Evolutionary conservation across 495 filamentous ascomycete species (phyloP).

Genomic region (Podospora pseudopauciseta): DNA sequence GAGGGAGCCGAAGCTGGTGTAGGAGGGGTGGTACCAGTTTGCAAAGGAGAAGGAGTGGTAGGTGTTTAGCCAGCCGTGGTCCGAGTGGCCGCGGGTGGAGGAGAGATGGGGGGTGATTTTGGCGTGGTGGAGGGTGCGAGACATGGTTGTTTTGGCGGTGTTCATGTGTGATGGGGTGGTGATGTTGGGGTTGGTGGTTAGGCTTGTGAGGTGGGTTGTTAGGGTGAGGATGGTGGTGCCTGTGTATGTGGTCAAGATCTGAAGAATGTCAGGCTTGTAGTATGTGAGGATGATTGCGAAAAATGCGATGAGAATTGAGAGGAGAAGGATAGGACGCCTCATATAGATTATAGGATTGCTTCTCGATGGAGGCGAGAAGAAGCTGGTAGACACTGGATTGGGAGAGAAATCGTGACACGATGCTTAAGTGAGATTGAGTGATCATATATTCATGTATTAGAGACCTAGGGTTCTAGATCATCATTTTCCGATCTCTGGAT

Average conservation of each 20-base stretch:
- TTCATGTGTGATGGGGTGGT: not conserved
- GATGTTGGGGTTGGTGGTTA: constrained; percentile 19
- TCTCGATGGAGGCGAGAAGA: not conserved
- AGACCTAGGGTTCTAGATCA: not conserved
- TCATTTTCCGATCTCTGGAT: not conserved
- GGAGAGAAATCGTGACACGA: not conserved
- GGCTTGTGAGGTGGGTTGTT: constrained; percentile 8
- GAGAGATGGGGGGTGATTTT: constrained; percentile 62
- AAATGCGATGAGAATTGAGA: not conserved
- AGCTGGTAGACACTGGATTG: not conserved
- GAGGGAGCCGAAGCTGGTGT: constrained; percentile 62
- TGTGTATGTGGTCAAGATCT: not conserved
- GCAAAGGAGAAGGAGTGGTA: constrained; percentile 83
- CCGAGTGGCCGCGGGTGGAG: constrained; percentile 61
- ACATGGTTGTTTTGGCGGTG: constrained; percentile 43
- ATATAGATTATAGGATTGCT: constrained; percentile 1
- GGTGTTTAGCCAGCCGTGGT: constrained; percentile 81
- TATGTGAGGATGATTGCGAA: not conserved
- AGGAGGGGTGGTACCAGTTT: constrained; percentile 62
- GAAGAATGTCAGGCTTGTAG: constrained; percentile 1
- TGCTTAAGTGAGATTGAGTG: not conserved
- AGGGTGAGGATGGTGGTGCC: not conserved
- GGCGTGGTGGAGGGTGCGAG: constrained; percentile 56
- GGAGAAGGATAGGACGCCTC: not conserved
- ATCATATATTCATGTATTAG: constrained; percentile 5